Evolutionary conservation across 768 basidiomycete genomes (phyloP), one percentile per base, ranked within the genome.

Genomic region (Tylopilus intermedius): DNA sequence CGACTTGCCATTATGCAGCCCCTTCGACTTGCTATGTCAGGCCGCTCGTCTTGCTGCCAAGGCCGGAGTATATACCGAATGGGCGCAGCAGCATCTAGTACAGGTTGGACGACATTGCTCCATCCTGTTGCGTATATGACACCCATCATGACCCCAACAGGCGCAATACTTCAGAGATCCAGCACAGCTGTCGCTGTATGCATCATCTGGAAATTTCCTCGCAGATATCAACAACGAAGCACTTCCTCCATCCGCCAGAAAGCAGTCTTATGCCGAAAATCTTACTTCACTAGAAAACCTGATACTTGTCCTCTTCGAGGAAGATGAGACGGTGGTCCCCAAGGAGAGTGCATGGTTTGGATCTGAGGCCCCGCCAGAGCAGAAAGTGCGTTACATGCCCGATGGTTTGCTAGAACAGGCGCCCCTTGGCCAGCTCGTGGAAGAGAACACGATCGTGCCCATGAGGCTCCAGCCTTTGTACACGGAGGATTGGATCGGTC

Each of bases 331-430:
- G 3, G 86, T 89, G 22, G 75, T 91, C 18, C 91, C 91, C 0
- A 90, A 89, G 67, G 90, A 92, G 68, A 88, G 81, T 59, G 72
- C 87, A 10, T 92, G 90, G 90, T 93, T 94, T 68, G 90, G 88
- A 6, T 84, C 86, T 3, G 85, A 86, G 60, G 75, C 74, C 2
- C 71, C 70, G 2, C 53, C 64, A 8, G 68, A 73, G 18, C 73
- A 76, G 15, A 70, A 70, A 8, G 54, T 50, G 7, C 29, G 6
- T 35, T 49, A 54, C 18, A 21, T 15, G 22, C 39, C 47, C 30
- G 33, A 46, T 37, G 35, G 11, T 45, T 44, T 40, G 22, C 42
- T 45, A 18, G 53, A 53, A 39, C 67, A 68, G 39, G 33, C 50
- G 30, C 44, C 15, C 18, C 47, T 59, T 42, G 47, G 49, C 8